phyloP scores from a whole-genome alignment of 2,329 filamentous ascomycete species.

The Teratosphaeria zuluensis region DNA sequence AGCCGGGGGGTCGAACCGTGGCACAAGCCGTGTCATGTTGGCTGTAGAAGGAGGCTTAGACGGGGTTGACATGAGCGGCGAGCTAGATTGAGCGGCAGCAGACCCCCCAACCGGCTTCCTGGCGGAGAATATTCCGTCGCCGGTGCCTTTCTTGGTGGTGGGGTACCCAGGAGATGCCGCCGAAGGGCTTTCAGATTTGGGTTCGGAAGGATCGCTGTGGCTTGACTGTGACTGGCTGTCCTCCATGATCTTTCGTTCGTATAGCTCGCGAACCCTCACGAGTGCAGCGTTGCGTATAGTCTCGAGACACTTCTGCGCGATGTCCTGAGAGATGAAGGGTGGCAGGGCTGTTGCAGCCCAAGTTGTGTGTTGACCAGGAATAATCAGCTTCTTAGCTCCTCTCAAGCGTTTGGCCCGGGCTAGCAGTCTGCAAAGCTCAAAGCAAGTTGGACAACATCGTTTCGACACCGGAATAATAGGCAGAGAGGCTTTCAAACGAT shows the following conservation, averaged over 20 bases:
- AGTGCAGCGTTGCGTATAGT: neutral
- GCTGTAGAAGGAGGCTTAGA: no score
- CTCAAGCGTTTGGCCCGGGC: neutral
- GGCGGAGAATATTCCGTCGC: no score
- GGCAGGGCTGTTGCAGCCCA: neutral
- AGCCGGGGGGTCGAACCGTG: neutral
- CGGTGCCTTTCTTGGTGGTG: no score
- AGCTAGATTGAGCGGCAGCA: neutral
- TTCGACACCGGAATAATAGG: neutral
- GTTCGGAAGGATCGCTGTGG: neutral
- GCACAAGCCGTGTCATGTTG: no score
- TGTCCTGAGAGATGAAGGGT: neutral
- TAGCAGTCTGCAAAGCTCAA: neutral
- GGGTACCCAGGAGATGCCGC: neutral
- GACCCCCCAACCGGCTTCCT: no score
- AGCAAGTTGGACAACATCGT: neutral
- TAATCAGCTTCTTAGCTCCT: neutral
- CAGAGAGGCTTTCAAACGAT: neutral
- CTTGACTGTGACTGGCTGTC: neutral
- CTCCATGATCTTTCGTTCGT: neutral
- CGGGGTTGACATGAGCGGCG: no score
- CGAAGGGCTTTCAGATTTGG: no score
- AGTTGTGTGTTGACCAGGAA: neutral
- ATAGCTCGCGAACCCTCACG: neutral
- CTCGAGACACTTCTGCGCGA: neutral